Conservation (phyloP, 2,329 filamentous ascomycete species). For the Ceratocystis ficicola region DNA sequence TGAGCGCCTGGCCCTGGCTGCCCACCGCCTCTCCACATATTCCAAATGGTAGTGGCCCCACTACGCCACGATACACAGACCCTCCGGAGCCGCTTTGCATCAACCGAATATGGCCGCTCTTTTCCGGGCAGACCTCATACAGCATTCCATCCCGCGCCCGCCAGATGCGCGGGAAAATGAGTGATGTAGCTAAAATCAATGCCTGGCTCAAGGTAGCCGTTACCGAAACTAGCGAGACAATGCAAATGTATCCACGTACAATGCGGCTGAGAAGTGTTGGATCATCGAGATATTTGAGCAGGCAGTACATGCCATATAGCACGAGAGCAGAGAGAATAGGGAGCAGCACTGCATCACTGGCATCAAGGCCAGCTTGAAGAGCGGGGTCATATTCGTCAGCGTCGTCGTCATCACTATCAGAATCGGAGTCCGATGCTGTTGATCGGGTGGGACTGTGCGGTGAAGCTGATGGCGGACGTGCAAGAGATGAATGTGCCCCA, state of each 20-base stretch:
- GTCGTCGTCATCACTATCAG: constrained; percentile 31
- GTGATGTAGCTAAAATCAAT: constrained; percentile 49
- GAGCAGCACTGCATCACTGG: constrained; percentile 72
- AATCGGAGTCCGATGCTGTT: constrained; percentile 26
- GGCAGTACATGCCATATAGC: constrained; percentile 66
- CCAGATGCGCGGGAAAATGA: constrained; percentile 66
- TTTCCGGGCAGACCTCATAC: constrained; percentile 33
- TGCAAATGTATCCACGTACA: constrained; percentile 70
- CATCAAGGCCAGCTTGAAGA: constrained; percentile 33
- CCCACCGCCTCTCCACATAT: neutral
- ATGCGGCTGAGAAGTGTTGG: constrained; percentile 70
- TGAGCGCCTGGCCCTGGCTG: neutral
- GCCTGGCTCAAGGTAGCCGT: constrained; percentile 61
- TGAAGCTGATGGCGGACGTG: constrained; percentile 67
- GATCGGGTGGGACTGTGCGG: constrained; percentile 32
- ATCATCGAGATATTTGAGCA: constrained; percentile 81
- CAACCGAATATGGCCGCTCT: constrained; percentile 20
- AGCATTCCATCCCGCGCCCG: constrained; percentile 34
- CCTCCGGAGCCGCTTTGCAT: constrained; percentile 21
- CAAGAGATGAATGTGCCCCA: constrained; percentile 73
- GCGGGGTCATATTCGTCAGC: constrained; percentile 40
- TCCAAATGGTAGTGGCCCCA: constrained; percentile 27
- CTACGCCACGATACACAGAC: constrained; percentile 17
- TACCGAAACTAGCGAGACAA: constrained; percentile 66
- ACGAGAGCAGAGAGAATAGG: constrained; percentile 63